These are phyloP conservation scores for Leccinum subtestaceum DNA, from an alignment of 768 basidiomycete genomes.

Conservation along the genomic window DNA sequence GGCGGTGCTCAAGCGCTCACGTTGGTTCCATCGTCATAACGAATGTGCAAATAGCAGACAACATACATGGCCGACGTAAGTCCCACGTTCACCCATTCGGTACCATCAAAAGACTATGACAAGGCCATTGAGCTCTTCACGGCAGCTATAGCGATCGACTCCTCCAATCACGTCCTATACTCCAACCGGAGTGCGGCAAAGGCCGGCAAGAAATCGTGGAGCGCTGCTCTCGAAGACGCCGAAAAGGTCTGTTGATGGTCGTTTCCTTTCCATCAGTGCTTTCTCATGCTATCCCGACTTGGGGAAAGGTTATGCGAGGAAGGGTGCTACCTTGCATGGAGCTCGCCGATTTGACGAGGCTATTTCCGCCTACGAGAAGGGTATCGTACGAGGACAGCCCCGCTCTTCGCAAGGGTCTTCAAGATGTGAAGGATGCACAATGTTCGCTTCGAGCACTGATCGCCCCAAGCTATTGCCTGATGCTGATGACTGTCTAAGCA, in stretches of 20 bases:
- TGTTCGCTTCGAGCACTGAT: conserved; percentile 38
- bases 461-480: background rate
- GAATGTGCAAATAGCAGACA: too few species aligned
- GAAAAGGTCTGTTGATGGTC: conserved; percentile 60
- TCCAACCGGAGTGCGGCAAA: conserved; percentile 92
- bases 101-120: conserved; percentile 74
- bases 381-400: conserved; percentile 80
- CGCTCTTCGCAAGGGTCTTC: conserved; percentile 79
- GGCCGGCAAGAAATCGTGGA: conserved; percentile 79
- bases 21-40: too few species aligned
- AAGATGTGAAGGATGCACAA: conserved; percentile 85
- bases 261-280: background rate
- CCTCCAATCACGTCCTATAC: conserved; percentile 83
- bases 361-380: conserved; percentile 77
- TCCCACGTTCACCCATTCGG: too few species aligned
- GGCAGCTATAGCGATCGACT: conserved; percentile 80
- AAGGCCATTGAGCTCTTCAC: conserved; percentile 81
- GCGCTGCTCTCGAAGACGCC: conserved; percentile 79
- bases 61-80: too few species aligned
- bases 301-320: conserved; percentile 89
- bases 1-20: too few species aligned
- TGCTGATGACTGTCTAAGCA: conserved; percentile 25
- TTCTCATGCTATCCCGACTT: conserved; percentile 27
- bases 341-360: conserved; percentile 76
- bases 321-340: conserved; percentile 92